These are phyloP conservation scores for Ascodesmis nigricans DNA, from an alignment of 495 filamentous ascomycete species.

Conservation along the genomic window DNA sequence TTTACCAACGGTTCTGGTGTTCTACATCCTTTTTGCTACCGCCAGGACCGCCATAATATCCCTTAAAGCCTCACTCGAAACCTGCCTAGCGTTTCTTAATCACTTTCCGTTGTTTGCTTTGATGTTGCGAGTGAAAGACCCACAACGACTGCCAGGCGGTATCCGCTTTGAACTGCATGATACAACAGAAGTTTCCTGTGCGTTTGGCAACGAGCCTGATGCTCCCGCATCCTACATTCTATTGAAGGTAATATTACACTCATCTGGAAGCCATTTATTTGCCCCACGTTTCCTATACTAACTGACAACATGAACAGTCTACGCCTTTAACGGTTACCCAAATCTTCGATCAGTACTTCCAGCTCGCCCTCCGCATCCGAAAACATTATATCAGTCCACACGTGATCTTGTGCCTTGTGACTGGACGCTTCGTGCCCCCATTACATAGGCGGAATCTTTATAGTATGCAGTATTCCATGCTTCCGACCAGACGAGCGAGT, in stretches of 20 bases:
- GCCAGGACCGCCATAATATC: conserved; percentile 88
- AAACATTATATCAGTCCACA: conserved; percentile 83
- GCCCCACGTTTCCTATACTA: neutral
- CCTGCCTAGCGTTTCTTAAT: conserved; percentile 76
- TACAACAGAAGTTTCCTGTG: neutral
- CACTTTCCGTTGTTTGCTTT: conserved; percentile 95
- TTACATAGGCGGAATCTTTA: conserved; percentile 89
- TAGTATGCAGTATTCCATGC: conserved; percentile 94
- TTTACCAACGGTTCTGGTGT: conserved; percentile 81
- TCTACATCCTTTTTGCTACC: conserved; percentile 87
- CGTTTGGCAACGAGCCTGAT: neutral
- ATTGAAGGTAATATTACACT: conserved; percentile 9
- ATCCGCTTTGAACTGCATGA: conserved; percentile 7
- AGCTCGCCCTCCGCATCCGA: conserved; percentile 72
- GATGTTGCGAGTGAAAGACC: conserved; percentile 92
- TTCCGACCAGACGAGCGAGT: conserved; percentile 58
- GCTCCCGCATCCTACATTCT: conserved; percentile 14
- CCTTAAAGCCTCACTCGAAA: conserved; percentile 74
- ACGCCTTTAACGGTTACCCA: conserved; percentile 71
- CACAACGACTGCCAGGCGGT: conserved; percentile 59
- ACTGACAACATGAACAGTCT: conserved; percentile 30
- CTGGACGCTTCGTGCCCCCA: conserved; percentile 71
- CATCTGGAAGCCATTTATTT: too few species aligned
- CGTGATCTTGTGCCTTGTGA: conserved; percentile 69
- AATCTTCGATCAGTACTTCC: conserved; percentile 95